Evolutionary conservation across 2,329 filamentous ascomycete genomes (phyloP), one percentile per base, ranked within the genome.

Genomic region (Talaromyces sp.): DNA sequence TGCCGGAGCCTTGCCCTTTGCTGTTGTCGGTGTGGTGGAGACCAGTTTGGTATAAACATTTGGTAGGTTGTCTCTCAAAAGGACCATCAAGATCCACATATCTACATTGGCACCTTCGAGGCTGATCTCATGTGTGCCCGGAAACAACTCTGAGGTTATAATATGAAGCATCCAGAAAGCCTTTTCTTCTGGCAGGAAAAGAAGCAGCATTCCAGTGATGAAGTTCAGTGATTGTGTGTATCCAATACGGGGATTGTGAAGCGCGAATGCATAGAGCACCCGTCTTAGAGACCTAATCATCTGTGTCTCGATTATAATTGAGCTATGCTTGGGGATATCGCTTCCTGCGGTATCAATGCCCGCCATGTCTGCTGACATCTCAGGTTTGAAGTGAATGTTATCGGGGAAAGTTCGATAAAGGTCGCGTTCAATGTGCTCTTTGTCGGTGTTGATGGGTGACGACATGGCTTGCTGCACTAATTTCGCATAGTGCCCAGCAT

Each of bases 191-290:
- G 89, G 86, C 68, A 97, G 86, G 71, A 97, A 97, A 2, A 97
- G 81, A 1, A 97, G 84, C 1, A 97, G 80, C 54, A 97, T 81
- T 3, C 92, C 93, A 4, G 93, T 91, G 53, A 97, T 83, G 73
- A 97, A 97, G 73, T 97, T 97, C 31, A 97, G 83, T 19, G 89
- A 95, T 71, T 97, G 93, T 69, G 93, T 97, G 73, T 97, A 97
- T 13, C 93, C 93, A 64, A 97, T 95, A 56, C 84, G 84, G 0
- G 93, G 91, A 66, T 95, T 95, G 75, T 96, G 90, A 41, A 96
- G 82, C 2, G 93, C 87, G 72, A 97, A 97, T 10, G 92, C 91
- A 67, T 90, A 89, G 25, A 97, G 78, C 0, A 97, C 91, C 40
- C 91, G 85, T 31, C 93, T 88, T 7, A 97, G 81, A 4, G 91